phyloP scores from a whole-genome alignment of 192 early-diverging fungal genomes.

The Funneliformis geosporum region DNA sequence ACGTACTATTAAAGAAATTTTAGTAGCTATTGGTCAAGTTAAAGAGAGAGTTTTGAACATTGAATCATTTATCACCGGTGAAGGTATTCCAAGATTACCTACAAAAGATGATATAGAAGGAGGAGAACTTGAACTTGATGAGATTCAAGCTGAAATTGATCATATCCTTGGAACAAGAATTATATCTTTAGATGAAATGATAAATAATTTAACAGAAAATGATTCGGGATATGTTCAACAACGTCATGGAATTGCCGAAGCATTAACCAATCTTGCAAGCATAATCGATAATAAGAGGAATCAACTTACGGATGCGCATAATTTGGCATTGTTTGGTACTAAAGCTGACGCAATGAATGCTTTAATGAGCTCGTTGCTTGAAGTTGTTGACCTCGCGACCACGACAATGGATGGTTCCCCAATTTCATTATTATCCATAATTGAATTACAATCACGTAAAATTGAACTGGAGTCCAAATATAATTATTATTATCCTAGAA shows the following conservation, averaged over 20 bases:
- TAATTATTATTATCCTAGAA: slow-evolving; percentile 48
- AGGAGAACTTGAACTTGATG: slow-evolving; percentile 21
- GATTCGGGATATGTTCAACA: slow-evolving; percentile 40
- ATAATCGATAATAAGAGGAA: slow-evolving; percentile 43
- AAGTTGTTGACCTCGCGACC: slow-evolving; percentile 39
- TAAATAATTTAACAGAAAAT: slow-evolving; percentile 26
- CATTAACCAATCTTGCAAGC: slow-evolving; percentile 36
- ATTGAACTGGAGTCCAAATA: slow-evolving; percentile 49
- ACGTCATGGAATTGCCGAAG: slow-evolving; percentile 41
- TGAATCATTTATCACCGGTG: slow-evolving; percentile 30
- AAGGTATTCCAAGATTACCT: slow-evolving; percentile 5
- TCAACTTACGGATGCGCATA: slow-evolving; percentile 41
- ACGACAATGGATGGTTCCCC: slow-evolving; percentile 30
- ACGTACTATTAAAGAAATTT: slow-evolving; percentile 27
- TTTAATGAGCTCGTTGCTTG: slow-evolving; percentile 40
- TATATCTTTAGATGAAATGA: slow-evolving; percentile 38
- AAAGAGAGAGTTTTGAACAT: slow-evolving; percentile 33
- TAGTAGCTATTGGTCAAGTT: slow-evolving; percentile 21
- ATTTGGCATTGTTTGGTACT: slow-evolving; percentile 41
- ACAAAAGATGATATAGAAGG: slow-evolving; percentile 31
- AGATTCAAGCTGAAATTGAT: slow-evolving; percentile 35
- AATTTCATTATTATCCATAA: slow-evolving; percentile 18
- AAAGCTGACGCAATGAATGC: slow-evolving; percentile 46
- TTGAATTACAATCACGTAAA: slow-evolving; percentile 42
- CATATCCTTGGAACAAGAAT: slow-evolving; percentile 37